Base-by-base conservation (phyloP, 768 basidiomycete genomes). In the Nevesoporus exiguus region DNA sequence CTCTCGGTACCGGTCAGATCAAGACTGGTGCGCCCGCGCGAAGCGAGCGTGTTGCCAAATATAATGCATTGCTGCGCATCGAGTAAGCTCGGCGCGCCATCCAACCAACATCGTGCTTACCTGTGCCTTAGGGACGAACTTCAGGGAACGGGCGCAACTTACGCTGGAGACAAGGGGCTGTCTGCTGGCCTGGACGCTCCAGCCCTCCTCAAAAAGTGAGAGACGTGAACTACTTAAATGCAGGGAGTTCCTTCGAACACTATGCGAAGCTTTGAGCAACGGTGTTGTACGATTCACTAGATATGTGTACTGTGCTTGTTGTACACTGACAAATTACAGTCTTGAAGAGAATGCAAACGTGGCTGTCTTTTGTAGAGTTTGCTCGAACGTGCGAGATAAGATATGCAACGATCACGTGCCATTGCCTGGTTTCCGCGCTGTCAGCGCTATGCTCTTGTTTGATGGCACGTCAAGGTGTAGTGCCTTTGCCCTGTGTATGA, bases 11-110 rank as follows among this genome's bases (percentile, higher is more conserved):
- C 55, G 94, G 94, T 59, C 89, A 96, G 76, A 97, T 98, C 82
- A 98, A 99, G 87, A 97, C 96, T 44, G 96, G 96, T 76, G 95
- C 95, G 40, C 96, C 95, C 33, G 93, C 93, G 57, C 83, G 95
- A 59, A 89, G 86, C 65, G 97, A 98, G 78, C 96, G 97, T 77
- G 89, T 98, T 27, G 93, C 92, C 66, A 95, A 95, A 75, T 93
- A 93, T 81, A 95, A 95, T 68, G 77, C 82, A 31, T 76, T 97
- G 51, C 80, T 97, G 69, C 90, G 93, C 64, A 95, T 95, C 58
- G 90, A 93, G 86, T 93, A 73, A 67, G 88, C 79, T 21, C 10
- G 33, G 47, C 49, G 22, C 46, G 0, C 27, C 3, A 4, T 5
- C 29, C 15, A 37, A 10, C 22, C 39, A 9, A 1, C 13, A 11